Evolutionary conservation across 2,329 filamentous ascomycete species (phyloP), one percentile per base, ranked within the genome.

Genomic region (Hypoxylon sp.): DNA sequence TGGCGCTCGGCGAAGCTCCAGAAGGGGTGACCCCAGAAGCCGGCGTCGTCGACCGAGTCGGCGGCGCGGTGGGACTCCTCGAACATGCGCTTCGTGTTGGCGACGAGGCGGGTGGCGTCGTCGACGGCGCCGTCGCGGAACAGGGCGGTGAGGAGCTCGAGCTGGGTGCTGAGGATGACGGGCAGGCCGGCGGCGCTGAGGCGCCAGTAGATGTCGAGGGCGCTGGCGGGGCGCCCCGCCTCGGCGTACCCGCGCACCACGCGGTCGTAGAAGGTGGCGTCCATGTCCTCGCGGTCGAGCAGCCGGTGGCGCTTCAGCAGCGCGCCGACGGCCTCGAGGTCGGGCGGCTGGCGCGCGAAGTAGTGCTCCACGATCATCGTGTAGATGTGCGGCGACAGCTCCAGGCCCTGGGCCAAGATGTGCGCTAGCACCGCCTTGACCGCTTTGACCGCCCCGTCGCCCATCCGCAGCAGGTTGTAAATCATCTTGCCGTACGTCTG

Each of bases 341-440:
- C 80, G 0, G 87, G 85, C 2, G 85, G 84, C 1, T 75, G 60
- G 47, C 79, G 80, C 7, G 78, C 68, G 69, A 93, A 88, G 70
- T 88, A 88, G 69, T 89, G 80, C 41, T 88, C 83, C 41, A 90
- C 77, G 17, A 95, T 81, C 67, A 88, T 89, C 20, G 90, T 93
- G 76, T 90, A 90, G 68, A 92, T 89, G 65, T 91, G 83, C 1
- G 84, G 74, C 3, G 83, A 83, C 2, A 85, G 79, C 43, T 79
- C 70, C 38, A 88, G 68, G 17, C 81, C 81, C 20, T 78, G 75
- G 4, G 68, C 65, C 47, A 76, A 75, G 81, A 95, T 89, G 71
- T 88, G 83, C 1, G 77, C 73, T 38, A 92, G 79, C 6, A 94
- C 79, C 1, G 80, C 79, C 40, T 82, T 80, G 11, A 90, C 81